These are phyloP conservation scores for Nasturtium officinale DNA, from an alignment of 345 rosid species.

Conservation along the genomic window DNA sequence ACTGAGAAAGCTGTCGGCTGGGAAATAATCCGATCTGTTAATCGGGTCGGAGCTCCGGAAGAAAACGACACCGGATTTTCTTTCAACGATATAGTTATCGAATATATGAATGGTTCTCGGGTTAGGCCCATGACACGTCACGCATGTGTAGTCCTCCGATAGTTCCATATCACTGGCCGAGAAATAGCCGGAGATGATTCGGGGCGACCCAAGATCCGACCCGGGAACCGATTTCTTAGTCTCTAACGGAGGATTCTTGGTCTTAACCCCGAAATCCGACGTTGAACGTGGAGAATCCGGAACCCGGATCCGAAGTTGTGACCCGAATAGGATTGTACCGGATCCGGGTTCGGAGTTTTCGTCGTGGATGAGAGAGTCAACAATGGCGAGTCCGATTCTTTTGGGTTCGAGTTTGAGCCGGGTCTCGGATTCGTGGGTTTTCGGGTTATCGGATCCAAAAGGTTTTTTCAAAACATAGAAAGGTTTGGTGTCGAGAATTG, in stretches of 20 bases:
- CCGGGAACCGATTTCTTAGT: slow-evolving; percentile 18
- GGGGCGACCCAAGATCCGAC: slow-evolving; percentile 50
- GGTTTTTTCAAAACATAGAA: slow-evolving; percentile 70
- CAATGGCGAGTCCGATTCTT: slow-evolving; percentile 71
- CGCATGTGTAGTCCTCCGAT: slow-evolving; percentile 94
- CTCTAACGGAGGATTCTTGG: slow-evolving; percentile 49
- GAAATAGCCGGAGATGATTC: slow-evolving; percentile 50
- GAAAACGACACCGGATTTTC: slow-evolving; percentile 59
- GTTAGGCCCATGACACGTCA: slow-evolving; percentile 78
- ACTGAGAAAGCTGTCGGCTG: slow-evolving; percentile 73
- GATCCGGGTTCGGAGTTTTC: slow-evolving; percentile 41
- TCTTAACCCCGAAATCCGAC: slow-evolving; percentile 69
- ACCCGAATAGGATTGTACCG: slow-evolving; percentile 70
- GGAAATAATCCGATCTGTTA: slow-evolving; percentile 41
- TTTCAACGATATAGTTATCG: slow-evolving; percentile 74
- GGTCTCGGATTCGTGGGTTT: slow-evolving; percentile 49
- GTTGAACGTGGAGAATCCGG: slow-evolving; percentile 66
- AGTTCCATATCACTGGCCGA: slow-evolving; percentile 71
- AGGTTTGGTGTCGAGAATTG: slow-evolving; percentile 79
- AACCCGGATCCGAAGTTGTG: slow-evolving; percentile 78
- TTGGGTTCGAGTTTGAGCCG: slow-evolving; percentile 58
- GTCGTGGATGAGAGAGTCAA: slow-evolving; percentile 60
- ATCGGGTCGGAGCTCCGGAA: slow-evolving; percentile 39
- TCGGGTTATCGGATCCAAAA: slow-evolving; percentile 52
- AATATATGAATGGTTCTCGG: slow-evolving; percentile 92